A percentile compares a stretch with the other conserved stretches of the same genome.
phyloP scores from a whole-genome alignment of 1,284 basidiomycete genomes.

The Ceratobasidium sp. region DNA sequence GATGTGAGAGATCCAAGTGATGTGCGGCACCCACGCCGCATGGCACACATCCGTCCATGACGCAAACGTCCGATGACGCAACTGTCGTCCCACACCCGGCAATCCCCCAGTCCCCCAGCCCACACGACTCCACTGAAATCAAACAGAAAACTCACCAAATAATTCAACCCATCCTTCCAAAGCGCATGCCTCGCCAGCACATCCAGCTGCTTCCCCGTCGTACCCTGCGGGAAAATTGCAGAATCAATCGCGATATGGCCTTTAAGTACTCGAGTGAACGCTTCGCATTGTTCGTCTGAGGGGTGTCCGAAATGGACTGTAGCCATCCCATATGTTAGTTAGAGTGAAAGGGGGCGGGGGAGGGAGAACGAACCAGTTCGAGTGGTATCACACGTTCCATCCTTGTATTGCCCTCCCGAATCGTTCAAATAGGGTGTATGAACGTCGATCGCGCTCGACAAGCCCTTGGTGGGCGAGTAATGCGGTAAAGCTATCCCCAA shows the following conservation, averaged over 20 bases:
- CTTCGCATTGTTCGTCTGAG: conserved; percentile 84
- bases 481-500: conserved; percentile 80
- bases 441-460: conserved; percentile 79
- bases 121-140: too few species aligned
- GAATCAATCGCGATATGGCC: conserved; percentile 95
- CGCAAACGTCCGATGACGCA: neutral
- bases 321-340: neutral
- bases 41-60: neutral
- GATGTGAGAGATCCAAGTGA: too few species aligned
- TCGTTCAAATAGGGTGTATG: conserved; percentile 91
- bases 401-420: conserved; percentile 89
- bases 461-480: conserved; percentile 84
- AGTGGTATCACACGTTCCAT: conserved; percentile 94
- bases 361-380: conserved; percentile 65
- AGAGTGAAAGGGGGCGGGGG: neutral
- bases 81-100: conserved; percentile 59
- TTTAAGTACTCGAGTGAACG: conserved; percentile 94
- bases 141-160: conserved; percentile 58
- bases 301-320: conserved; percentile 86
- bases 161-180: conserved; percentile 91
- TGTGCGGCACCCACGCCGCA: too few species aligned
- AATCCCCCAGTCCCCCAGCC: neutral
- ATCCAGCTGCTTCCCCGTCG: conserved; percentile 83
- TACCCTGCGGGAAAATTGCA: conserved; percentile 89
- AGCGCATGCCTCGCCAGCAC: conserved; percentile 86